phyloP scores from a whole-genome alignment of 2,329 filamentous ascomycete species.

The Talaromyces sp. region DNA sequence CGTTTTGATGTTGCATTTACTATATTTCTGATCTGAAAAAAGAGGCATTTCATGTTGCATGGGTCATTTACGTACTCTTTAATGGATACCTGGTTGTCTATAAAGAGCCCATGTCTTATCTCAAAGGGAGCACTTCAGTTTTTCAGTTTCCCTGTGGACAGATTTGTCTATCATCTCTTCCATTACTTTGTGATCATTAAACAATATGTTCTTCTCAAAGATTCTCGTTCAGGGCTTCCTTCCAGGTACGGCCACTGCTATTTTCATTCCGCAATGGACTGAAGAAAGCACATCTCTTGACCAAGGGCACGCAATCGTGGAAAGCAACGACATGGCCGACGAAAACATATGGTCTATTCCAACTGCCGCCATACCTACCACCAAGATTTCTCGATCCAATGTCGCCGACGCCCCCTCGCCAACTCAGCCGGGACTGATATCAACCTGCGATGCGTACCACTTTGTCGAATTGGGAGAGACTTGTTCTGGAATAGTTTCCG shows the following conservation, averaged over 20 bases:
- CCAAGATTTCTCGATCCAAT: not conserved
- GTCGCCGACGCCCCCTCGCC: not conserved
- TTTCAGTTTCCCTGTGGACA: not conserved
- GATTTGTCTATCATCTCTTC: not conserved
- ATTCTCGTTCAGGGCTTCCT: not conserved
- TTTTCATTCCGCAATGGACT: not conserved
- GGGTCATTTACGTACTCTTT: not conserved
- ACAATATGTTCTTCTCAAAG: not conserved
- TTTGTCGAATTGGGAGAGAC: slow-evolving; percentile 2
- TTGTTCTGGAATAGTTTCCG: not conserved
- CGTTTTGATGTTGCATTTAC: not conserved
- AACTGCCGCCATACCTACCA: not conserved
- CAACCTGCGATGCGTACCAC: slow-evolving; percentile 4
- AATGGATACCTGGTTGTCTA: not conserved
- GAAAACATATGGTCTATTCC: not conserved
- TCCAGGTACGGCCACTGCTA: not conserved
- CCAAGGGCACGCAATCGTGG: no score
- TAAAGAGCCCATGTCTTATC: not conserved
- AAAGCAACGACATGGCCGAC: not conserved
- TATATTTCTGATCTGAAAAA: not conserved
- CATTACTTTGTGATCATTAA: not conserved
- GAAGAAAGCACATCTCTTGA: not conserved
- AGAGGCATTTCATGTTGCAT: not conserved
- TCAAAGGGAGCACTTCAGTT: not conserved
- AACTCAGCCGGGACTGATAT: slow-evolving; percentile 3